phyloP scores from a whole-genome alignment of 1,284 basidiomycete species.

The Porogramme epimiltina region DNA sequence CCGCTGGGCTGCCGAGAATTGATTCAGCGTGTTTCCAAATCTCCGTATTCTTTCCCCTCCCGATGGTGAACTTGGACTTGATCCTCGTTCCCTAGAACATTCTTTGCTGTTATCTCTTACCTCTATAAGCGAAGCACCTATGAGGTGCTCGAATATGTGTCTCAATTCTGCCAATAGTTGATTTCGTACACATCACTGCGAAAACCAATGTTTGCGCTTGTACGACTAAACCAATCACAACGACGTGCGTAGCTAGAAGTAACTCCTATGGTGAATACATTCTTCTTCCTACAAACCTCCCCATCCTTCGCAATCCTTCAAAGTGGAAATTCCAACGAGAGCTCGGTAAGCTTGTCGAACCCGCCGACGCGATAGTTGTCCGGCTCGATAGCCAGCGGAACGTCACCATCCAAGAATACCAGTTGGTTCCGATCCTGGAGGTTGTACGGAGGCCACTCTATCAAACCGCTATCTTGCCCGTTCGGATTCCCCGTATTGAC shows the following conservation, averaged over 20 bases:
- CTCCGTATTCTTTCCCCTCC: background rate
- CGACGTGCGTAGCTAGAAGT: no score
- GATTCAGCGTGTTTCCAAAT: background rate
- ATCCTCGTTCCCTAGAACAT: no score
- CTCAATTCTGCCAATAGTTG: no score
- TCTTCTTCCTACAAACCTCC: no score
- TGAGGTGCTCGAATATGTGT: no score
- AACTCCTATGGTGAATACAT: no score
- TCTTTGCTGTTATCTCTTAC: no score
- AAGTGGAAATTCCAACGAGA: constrained; percentile 2
- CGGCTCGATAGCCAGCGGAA: constrained; percentile 23
- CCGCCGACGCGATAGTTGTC: constrained; percentile 30
- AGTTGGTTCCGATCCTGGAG: constrained; percentile 11
- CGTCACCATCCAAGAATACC: constrained; percentile 20
- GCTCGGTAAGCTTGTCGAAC: background rate
- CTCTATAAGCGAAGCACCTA: no score
- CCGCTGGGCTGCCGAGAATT: constrained; percentile 37
- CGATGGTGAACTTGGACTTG: no score
- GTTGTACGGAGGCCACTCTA: constrained; percentile 8
- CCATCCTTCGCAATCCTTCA: background rate
- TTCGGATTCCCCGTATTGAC: constrained; percentile 16
- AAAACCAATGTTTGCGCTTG: no score
- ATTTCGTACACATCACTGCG: no score
- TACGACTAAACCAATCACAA: no score
- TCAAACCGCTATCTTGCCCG: background rate